Base-by-base conservation (phyloP, 495 filamentous ascomycete genomes). In the Hypoxylon fragiforme region DNA sequence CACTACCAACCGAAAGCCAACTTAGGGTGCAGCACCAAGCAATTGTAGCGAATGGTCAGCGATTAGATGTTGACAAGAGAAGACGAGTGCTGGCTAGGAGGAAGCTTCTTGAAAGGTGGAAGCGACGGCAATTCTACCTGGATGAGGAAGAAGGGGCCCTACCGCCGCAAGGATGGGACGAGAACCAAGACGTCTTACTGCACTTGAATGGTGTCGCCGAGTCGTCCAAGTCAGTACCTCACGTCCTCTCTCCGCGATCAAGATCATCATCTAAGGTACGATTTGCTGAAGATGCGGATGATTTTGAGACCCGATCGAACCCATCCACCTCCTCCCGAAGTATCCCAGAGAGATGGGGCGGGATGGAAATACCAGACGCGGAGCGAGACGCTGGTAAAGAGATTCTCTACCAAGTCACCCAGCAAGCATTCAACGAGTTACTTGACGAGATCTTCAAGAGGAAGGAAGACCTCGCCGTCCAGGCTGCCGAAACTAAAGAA, bases 391-490 rank as follows among this genome's bases (percentile, higher is more conserved):
- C 87, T 6, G 90, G 90, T 22, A 90, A 88, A 56, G 94, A 97
- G 62, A 83, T 96, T 12, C 74, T 97, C 5, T 96, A 94, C 62
- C 89, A 96, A 64, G 84, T 92, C 13, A 89, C 87, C 0, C 90
- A 96, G 62, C 85, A 95, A 63, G 90, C 88, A 1, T 86, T 96
- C 68, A 96, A 97, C 63, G 91, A 97, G 67, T 74, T 97, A 3
- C 80, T 98, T 3, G 89, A 96, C 65, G 75, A 84, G 7, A 74
- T 98, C 0, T 97, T 97, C 74, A 85, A 85, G 57, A 75, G 76
- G 18, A 86, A 87, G 54, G 94, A 98, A 70, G 85, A 90, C 50
- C 67, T 88, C 6, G 83, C 91, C 7, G 74, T 95, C 54, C 79
- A 87, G 42, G 84, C 81, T 7, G 79, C 81, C 31, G 75, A 80